Conservation (phyloP, 1,284 basidiomycete genomes). For the Nidula niveotomentosa region DNA sequence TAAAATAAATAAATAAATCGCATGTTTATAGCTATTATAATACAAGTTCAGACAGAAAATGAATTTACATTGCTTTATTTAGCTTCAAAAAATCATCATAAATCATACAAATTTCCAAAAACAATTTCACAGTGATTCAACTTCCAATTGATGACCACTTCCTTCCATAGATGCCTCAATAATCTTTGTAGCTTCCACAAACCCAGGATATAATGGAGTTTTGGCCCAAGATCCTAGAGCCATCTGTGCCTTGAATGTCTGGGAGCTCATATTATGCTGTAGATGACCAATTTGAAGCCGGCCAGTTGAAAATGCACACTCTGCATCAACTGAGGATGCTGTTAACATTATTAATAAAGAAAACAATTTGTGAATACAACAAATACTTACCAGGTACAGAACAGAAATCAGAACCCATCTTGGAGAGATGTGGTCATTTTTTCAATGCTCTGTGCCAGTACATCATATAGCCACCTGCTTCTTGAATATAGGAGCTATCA, state of each 20-base stretch:
- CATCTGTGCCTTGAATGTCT: slow-evolving; percentile 9
- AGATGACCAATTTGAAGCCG: slow-evolving; percentile 1
- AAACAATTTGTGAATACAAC: not conserved
- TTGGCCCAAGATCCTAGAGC: slow-evolving; percentile 8
- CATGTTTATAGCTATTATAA: too few relatives aligned
- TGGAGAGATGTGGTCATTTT: too few relatives aligned
- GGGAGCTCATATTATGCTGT: slow-evolving; percentile 6
- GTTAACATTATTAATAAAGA: not conserved
- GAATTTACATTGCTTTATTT: too few relatives aligned
- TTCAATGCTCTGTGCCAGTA: too few relatives aligned
- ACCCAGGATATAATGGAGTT: slow-evolving; percentile 3
- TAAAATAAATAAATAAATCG: too few relatives aligned
- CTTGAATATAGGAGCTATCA: too few relatives aligned
- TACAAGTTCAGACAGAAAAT: too few relatives aligned
- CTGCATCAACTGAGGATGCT: slow-evolving; percentile 8
- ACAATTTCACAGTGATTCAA: too few relatives aligned
- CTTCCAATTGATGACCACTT: not conserved
- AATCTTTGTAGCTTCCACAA: slow-evolving; percentile 1
- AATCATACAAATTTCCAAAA: too few relatives aligned
- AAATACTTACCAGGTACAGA: not conserved
- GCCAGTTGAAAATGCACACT: slow-evolving; percentile 8
- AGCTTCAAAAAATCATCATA: too few relatives aligned
- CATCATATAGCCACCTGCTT: too few relatives aligned
- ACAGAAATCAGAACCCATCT: not conserved
- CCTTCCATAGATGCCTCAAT: not conserved